Conservation (phyloP, 148 eudicot genomes). For the Suaeda aralocaspica region DNA sequence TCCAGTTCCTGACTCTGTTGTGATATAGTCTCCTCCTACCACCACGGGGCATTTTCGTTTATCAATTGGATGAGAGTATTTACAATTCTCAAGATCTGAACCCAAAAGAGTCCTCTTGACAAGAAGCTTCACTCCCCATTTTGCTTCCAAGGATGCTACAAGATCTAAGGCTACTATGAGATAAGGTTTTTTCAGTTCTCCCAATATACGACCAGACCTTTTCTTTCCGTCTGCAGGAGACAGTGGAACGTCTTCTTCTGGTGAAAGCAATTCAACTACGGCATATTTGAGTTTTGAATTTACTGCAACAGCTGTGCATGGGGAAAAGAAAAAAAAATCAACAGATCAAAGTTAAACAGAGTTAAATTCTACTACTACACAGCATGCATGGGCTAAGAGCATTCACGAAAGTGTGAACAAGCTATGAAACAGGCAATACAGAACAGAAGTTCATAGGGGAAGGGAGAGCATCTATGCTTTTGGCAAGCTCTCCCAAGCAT, state of each 20-base stretch:
- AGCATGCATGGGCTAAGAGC: not conserved
- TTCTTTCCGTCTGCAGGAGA: constrained; percentile 44
- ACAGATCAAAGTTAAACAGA: constrained; percentile 15
- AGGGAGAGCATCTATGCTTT: not conserved
- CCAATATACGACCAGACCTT: constrained; percentile 52
- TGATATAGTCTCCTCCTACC: constrained; percentile 91
- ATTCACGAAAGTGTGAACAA: not conserved
- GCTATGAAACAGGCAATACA: not conserved
- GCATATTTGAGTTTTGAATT: constrained; percentile 86
- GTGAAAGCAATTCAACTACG: constrained; percentile 59
- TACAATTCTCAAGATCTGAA: constrained; percentile 80
- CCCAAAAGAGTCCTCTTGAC: constrained; percentile 63
- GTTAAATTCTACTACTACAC: not conserved
- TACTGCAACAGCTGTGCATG: constrained; percentile 80
- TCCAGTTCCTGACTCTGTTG: constrained; percentile 99
- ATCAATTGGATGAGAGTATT: constrained; percentile 80
- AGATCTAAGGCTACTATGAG: constrained; percentile 82
- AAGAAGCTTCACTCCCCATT: constrained; percentile 76
- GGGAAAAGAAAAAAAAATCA: constrained; percentile 13
- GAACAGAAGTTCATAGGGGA: not conserved
- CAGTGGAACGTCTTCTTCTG: constrained; percentile 37
- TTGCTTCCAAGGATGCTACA: constrained; percentile 70
- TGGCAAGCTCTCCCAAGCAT: no score
- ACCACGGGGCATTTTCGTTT: constrained; percentile 85
- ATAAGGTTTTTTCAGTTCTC: constrained; percentile 39